A percentile compares a stretch with the other conserved stretches of the same genome.
Conservation (phyloP, 2,329 filamentous ascomycete species). For the Colletotrichum lupini region DNA sequence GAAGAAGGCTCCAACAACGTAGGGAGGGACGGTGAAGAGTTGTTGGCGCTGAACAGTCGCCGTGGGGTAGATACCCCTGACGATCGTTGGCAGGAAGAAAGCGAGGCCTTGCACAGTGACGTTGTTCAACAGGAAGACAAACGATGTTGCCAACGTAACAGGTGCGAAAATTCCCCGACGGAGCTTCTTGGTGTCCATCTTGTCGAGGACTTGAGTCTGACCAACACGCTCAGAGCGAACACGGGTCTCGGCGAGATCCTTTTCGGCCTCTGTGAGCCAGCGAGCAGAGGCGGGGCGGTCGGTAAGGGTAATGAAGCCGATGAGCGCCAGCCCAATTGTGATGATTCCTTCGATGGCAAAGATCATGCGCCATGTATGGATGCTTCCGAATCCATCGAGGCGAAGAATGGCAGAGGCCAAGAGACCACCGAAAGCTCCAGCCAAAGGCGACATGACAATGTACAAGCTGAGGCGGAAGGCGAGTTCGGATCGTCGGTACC, state of each 20-base stretch:
- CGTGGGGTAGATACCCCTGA: constrained; percentile 71
- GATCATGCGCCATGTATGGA: constrained; percentile 75
- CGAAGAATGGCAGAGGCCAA: constrained; percentile 71
- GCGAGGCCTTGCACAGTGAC: constrained; percentile 75
- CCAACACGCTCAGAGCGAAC: constrained; percentile 69
- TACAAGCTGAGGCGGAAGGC: constrained; percentile 72
- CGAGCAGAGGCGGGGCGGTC: constrained; percentile 73
- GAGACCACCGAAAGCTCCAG: constrained; percentile 75
- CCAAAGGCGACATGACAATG: constrained; percentile 73
- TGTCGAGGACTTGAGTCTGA: constrained; percentile 70
- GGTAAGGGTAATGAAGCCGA: constrained; percentile 71
- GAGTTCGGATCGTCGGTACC: constrained; percentile 72
- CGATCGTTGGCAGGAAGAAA: constrained; percentile 75
- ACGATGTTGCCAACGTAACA: constrained; percentile 62
- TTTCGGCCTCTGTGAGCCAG: constrained; percentile 74
- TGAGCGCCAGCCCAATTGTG: constrained; percentile 59
- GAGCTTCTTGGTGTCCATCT: constrained; percentile 67
- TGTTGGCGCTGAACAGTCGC: constrained; percentile 69
- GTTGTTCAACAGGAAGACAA: constrained; percentile 73
- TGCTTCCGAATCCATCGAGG: constrained; percentile 64
- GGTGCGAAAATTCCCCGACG: constrained; percentile 70
- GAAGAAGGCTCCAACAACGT: constrained; percentile 71
- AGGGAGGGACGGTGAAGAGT: constrained; percentile 73
- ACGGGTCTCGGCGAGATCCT: constrained; percentile 69
- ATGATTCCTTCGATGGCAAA: constrained; percentile 79